A percentile compares a stretch with the other conserved stretches of the same genome.
Evolutionary conservation across 768 basidiomycete genomes (phyloP).

Genomic region (Tricholoma matsutake): DNA sequence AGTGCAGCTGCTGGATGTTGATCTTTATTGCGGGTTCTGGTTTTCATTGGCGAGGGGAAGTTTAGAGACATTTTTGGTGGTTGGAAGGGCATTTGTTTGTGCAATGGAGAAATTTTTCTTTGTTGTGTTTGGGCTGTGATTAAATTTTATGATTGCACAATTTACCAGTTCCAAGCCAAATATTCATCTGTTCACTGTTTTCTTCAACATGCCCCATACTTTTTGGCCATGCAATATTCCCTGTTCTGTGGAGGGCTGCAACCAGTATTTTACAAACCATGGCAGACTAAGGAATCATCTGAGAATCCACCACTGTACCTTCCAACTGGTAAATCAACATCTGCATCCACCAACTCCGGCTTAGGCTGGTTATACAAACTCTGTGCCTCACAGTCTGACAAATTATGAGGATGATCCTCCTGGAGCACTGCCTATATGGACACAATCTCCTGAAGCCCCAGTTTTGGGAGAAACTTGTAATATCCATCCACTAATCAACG

Average conservation of each 20-base stretch:
- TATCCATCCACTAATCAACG: background rate
- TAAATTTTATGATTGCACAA: background rate
- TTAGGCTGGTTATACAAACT: background rate
- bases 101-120: too few species aligned
- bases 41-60: background rate
- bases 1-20: background rate
- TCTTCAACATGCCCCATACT: background rate
- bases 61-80: background rate
- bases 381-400: background rate
- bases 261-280: background rate
- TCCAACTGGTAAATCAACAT: background rate
- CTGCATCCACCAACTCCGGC: too few species aligned
- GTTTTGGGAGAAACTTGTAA: background rate
- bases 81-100: background rate
- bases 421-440: too few species aligned
- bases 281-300: background rate
- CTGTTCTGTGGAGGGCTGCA: background rate
- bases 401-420: background rate
- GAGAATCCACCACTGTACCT: background rate
- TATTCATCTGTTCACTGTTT: too few species aligned
- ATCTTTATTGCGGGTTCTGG: background rate
- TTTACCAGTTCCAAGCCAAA: too few species aligned
- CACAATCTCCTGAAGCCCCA: background rate
- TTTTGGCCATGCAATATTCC: background rate
- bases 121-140: background rate